Evolutionary conservation across 2,329 filamentous ascomycete genomes (phyloP).

Genomic region (Fusarium succisae): DNA sequence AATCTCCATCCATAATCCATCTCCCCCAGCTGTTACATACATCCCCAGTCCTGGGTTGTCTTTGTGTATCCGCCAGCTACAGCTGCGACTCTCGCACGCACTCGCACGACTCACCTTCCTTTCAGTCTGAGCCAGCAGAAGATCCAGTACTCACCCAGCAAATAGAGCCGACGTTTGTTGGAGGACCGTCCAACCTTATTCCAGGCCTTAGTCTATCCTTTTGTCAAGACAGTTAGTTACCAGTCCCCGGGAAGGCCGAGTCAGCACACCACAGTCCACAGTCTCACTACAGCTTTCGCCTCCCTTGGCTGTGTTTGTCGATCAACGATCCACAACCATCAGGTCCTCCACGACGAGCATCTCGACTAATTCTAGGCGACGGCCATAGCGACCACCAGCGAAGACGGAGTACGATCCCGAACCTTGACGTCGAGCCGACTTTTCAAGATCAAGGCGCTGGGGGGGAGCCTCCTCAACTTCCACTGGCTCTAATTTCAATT

Average conservation of each 20-base stretch:
- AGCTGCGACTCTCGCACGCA: constrained; percentile 26
- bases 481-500: background rate
- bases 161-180: background rate
- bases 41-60: constrained; percentile 21
- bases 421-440: background rate
- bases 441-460: background rate
- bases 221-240: background rate
- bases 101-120: constrained; percentile 8
- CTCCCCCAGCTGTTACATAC: constrained; percentile 25
- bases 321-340: constrained; percentile 36
- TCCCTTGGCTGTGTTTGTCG: constrained; percentile 36
- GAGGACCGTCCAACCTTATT: background rate
- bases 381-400: constrained; percentile 7
- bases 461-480: constrained; percentile 3
- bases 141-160: background rate
- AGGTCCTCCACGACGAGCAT: constrained; percentile 16
- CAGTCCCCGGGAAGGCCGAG: constrained; percentile 25
- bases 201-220: background rate
- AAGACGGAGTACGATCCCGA: background rate
- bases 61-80: constrained; percentile 19
- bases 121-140: background rate
- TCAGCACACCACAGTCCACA: constrained; percentile 28
- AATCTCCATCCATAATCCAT: constrained; percentile 23
- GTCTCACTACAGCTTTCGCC: constrained; percentile 22
- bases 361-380: constrained; percentile 7